Base-by-base conservation (phyloP, 1,139 yeast genomes). In the Kodamaea suecica region DNA sequence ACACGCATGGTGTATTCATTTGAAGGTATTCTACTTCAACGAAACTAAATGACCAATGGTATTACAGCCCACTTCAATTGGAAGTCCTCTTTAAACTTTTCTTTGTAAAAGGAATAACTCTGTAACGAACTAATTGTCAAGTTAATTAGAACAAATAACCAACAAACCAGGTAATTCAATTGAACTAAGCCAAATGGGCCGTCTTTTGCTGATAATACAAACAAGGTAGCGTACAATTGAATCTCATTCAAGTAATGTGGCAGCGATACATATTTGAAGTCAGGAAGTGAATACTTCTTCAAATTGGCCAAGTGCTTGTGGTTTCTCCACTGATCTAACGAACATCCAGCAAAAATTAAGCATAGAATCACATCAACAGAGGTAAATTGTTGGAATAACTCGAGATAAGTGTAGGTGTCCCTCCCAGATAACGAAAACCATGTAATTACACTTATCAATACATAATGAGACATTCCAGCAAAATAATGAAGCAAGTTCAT, bases 191-290 rank as follows among this genome's bases (percentile, higher is more conserved):
- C 27, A 17, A 30, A 21, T 12, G 44, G 30, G 20, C 40, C 19
- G 31, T 53, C 41, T 16, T 41, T 41, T 5, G 47, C 19, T 25
- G 31, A 24, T 10, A 63, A 43, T 5, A 54, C 36, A 3, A 56
- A 42, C 7, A 67, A 39, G 1, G 76, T 52, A 0, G 66, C 31
- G 49, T 90, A 90, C 13, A 88, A 73, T 19, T 74, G 38, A 2
- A 85, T 61, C 52, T 90, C 97, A 47, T 84, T 84, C 12, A 82
- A 63, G 49, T 88, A 90, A 55, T 90, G 97, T 0, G 97, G 90
- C 48, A 88, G 81, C 9, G 83, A 70, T 2, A 76, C 68, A 10
- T 51, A 49, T 27, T 56, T 56, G 54, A 86, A 82, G 0, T 53
- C 51, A 0, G 97, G 97, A 23, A 76, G 52, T 0, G 80, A 64